phyloP scores from a whole-genome alignment of 1,139 yeast genomes.

The Blastobotrys aristatus region DNA sequence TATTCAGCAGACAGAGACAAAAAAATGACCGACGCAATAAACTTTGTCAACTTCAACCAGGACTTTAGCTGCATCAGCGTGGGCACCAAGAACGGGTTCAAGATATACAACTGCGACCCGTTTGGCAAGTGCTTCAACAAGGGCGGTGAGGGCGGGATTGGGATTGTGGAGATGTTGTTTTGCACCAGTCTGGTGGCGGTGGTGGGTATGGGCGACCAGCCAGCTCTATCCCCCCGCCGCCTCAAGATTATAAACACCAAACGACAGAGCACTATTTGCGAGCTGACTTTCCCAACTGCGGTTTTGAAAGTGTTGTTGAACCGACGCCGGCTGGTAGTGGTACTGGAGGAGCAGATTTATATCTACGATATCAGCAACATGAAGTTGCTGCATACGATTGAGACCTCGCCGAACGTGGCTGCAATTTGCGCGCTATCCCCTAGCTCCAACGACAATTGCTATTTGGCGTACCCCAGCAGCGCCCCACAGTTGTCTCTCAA shows the following conservation, averaged over 20 bases:
- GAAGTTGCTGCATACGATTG: slow-evolving; percentile 84
- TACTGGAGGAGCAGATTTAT: slow-evolving; percentile 79
- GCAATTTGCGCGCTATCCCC: slow-evolving; percentile 61
- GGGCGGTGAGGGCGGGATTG: slow-evolving; percentile 39
- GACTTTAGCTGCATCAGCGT: slow-evolving; percentile 83
- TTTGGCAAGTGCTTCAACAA: slow-evolving; percentile 73
- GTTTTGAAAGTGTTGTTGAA: slow-evolving; percentile 76
- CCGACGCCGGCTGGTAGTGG: slow-evolving; percentile 64
- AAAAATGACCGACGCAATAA: slow-evolving; percentile 31
- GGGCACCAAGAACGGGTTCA: slow-evolving; percentile 73
- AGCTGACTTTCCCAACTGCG: slow-evolving; percentile 81
- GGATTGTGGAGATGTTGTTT: slow-evolving; percentile 83
- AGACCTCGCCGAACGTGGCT: slow-evolving; percentile 62
- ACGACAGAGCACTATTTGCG: slow-evolving; percentile 65
- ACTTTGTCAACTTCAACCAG: slow-evolving; percentile 78
- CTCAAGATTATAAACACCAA: slow-evolving; percentile 79
- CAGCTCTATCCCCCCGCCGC: slow-evolving; percentile 72
- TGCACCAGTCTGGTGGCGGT: slow-evolving; percentile 82
- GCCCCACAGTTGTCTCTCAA: slow-evolving; percentile 37
- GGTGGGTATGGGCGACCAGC: slow-evolving; percentile 83
- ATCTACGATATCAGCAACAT: slow-evolving; percentile 84
- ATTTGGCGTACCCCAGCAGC: slow-evolving; percentile 86
- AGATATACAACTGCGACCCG: slow-evolving; percentile 84
- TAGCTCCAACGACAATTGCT: slow-evolving; percentile 51
- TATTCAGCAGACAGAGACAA: too few species aligned